Evolutionary conservation across 495 filamentous ascomycete genomes (phyloP).

Genomic region (Achaetomiella virescens): DNA sequence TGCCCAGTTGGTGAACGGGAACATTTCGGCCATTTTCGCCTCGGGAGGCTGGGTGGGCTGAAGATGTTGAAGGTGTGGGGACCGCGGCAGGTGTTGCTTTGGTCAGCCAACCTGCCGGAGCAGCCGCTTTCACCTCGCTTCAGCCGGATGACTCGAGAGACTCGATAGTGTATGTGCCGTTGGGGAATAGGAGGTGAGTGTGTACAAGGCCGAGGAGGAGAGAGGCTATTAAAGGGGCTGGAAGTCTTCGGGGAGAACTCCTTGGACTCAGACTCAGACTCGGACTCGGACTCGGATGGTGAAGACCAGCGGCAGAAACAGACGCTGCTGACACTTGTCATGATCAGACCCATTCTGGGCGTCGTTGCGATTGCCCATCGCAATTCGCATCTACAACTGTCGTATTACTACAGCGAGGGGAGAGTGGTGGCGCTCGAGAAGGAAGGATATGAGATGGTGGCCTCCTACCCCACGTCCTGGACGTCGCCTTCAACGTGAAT

Average conservation of each 20-base stretch:
- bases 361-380: constrained; percentile 17
- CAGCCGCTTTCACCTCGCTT: constrained; percentile 16
- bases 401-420: constrained; percentile 17
- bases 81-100: constrained; percentile 9
- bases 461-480: constrained; percentile 17
- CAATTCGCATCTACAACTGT: constrained; percentile 16
- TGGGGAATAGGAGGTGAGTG: constrained; percentile 13
- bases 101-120: constrained; percentile 14
- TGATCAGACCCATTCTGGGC: constrained; percentile 13
- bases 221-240: constrained; percentile 9
- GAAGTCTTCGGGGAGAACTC: constrained; percentile 8
- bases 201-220: constrained; percentile 13
- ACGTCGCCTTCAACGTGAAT: constrained; percentile 19
- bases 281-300: constrained; percentile 17
- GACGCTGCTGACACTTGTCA: constrained; percentile 10
- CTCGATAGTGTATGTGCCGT: constrained; percentile 15
- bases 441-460: constrained; percentile 15
- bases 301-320: constrained; percentile 10
- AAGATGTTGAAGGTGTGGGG: constrained; percentile 17
- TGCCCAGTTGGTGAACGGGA: constrained; percentile 12
- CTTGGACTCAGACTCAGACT: too few relatives aligned
- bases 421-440: constrained; percentile 17
- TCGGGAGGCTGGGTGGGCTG: constrained; percentile 13
- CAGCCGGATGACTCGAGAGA: constrained; percentile 15
- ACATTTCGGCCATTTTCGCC: constrained; percentile 5